Evolutionary conservation across 106 monocot species (phyloP).

Genomic region (Dendrobium chrysotoxum): DNA sequence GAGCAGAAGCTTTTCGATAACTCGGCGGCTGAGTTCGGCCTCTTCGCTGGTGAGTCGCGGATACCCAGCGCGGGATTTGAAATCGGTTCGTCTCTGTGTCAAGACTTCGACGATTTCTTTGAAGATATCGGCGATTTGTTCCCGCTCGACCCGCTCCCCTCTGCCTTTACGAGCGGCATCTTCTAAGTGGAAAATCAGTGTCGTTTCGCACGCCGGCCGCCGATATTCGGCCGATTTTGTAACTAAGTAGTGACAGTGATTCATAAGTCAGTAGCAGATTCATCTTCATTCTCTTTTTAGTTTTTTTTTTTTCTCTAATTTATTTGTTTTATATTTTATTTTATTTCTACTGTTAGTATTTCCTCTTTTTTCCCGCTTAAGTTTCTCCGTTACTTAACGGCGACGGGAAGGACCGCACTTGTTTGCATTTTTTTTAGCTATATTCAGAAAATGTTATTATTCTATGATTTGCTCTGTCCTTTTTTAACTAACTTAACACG

Average conservation of each 20-base stretch:
- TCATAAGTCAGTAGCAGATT: not conserved
- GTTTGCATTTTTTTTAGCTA: not conserved
- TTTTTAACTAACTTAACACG: slow-evolving; percentile 8
- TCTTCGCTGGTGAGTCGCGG: not conserved
- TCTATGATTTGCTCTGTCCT: not conserved
- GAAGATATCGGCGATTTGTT: slow-evolving; percentile 45
- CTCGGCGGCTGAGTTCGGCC: not conserved
- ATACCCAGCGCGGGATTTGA: not conserved
- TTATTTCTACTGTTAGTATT: not conserved
- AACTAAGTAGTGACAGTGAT: not conserved
- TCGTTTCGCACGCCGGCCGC: not conserved
- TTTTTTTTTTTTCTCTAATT: not conserved
- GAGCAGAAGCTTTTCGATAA: slow-evolving; percentile 21
- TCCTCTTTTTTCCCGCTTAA: not conserved
- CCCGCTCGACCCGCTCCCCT: slow-evolving; percentile 15
- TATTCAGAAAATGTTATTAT: not conserved
- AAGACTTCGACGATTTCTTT: slow-evolving; percentile 27
- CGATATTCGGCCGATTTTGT: not conserved
- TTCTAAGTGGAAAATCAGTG: not conserved
- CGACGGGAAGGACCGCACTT: not conserved
- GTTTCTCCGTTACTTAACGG: not conserved
- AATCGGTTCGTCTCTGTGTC: not conserved
- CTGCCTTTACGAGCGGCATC: not conserved
- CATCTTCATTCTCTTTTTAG: not conserved
- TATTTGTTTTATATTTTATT: not conserved